Percentiles rank a stretch among this genome's conserved stretches.
Evolutionary conservation across 1,139 yeast species (phyloP).

Genomic region (Debaryomycetaceae sp.): DNA sequence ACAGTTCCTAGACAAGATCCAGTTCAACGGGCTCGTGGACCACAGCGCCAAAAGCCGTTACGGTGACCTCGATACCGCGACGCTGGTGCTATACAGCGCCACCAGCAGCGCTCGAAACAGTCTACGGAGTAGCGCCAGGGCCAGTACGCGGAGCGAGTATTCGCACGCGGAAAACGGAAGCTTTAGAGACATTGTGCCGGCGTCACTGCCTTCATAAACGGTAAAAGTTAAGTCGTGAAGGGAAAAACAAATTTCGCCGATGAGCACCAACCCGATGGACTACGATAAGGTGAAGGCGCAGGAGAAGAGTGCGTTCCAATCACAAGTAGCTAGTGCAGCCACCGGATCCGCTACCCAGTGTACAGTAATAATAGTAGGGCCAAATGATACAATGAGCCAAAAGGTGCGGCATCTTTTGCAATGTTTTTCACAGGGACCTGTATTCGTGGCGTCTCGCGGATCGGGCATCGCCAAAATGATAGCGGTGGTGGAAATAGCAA

Average conservation of each 20-base stretch:
- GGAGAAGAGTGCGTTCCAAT: not conserved
- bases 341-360: not conserved
- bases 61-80: slow-evolving; percentile 18
- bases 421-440: slow-evolving; percentile 3
- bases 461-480: slow-evolving; percentile 15
- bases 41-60: slow-evolving; percentile 14
- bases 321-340: not conserved
- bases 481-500: slow-evolving; percentile 18
- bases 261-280: too few relatives aligned
- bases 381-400: not conserved
- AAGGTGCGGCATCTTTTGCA: not conserved
- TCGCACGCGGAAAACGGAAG: not conserved
- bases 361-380: not conserved
- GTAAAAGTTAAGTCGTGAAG: too few relatives aligned
- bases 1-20: slow-evolving; percentile 13
- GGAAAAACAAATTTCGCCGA: too few relatives aligned
- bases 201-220: not conserved
- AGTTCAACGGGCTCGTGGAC: slow-evolving; percentile 11
- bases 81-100: slow-evolving; percentile 10
- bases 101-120: slow-evolving; percentile 8
- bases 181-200: not conserved
- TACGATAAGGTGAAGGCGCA: not conserved
- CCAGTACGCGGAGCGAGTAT: not conserved
- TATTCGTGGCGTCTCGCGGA: slow-evolving; percentile 11
- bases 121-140: slow-evolving; percentile 2